These are phyloP conservation scores for Cyclospora cayetanensis DNA, from an alignment of 169 alveolate species.

Conservation along the genomic window DNA sequence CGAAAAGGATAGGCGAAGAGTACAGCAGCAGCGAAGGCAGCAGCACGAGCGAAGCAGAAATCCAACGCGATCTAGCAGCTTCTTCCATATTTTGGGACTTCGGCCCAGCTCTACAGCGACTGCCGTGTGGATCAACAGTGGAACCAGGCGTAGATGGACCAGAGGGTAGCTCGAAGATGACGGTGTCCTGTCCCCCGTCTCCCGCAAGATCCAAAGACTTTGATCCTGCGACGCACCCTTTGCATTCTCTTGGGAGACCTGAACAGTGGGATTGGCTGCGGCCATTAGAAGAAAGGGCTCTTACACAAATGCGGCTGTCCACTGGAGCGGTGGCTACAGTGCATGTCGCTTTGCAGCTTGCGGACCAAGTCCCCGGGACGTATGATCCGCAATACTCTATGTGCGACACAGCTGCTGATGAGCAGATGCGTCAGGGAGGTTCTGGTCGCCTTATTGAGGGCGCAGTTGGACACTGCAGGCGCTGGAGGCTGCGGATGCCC, in stretches of 20 bases:
- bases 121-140: neutral
- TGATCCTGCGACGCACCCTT: neutral
- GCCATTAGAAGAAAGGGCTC: conserved; percentile 41
- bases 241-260: neutral
- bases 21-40: conserved; percentile 21
- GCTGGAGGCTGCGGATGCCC: conserved; percentile 47
- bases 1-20: neutral
- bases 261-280: conserved; percentile 42
- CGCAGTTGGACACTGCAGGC: neutral
- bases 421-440: neutral
- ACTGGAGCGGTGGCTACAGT: conserved; percentile 35
- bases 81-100: conserved; percentile 35
- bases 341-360: conserved; percentile 52
- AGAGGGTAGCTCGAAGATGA: neutral
- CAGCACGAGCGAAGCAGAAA: conserved; percentile 54
- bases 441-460: neutral
- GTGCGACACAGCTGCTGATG: neutral
- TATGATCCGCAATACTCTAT: neutral
- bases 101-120: neutral
- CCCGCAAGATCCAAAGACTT: neutral
- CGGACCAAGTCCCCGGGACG: neutral
- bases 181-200: conserved; percentile 23
- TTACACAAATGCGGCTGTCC: conserved; percentile 46
- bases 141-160: neutral
- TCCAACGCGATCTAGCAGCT: conserved; percentile 8